Base-by-base conservation (phyloP, 306 rosid species). In the Fagus sylvatica region DNA sequence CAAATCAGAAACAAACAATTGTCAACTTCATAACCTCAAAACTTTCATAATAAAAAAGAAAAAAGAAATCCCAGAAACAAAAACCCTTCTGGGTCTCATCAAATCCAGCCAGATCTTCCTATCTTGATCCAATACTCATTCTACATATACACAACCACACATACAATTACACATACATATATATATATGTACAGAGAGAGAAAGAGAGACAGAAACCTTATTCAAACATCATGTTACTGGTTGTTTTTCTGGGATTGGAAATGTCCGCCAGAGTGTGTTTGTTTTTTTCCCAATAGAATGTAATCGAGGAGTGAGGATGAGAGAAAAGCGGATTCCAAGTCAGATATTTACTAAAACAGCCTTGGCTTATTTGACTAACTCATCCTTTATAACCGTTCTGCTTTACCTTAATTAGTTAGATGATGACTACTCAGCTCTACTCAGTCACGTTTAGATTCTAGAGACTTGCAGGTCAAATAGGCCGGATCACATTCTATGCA, bases 101-200 rank as follows among this genome's bases (percentile, higher is more conserved):
- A 9, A 30, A 32, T 43, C 71, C 28, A 60, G 19, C 30, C 77
- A 61, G 82, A 78, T 78, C 81, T 71, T 39, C 72, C 65, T 57
- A 34, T 62, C 69, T 40, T 15, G 42, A 36, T 36, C 69, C 22
- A 62, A 34, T 30, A 33, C 33, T 0, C 43, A 34, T 0, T n/a
- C 69, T 62, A 13, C 6, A 34, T 40, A 62, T 34, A 34, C 0
- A 10, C 12, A 62, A 33, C 36, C 69, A 62, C 6, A 62, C 69
- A 39, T 62, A 3, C 3, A 57, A 2, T 12, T 28, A 10, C 64
- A 34, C 42, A 62, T 1, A 6, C 42, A 34, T 6, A 36, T 9
- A 15, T 36, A 62, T 7, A 62, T 15, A 62, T 6, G 34, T 13
- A 34, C 43, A 62, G 12, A 15, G 43, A 62, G 43, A 57, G 37